phyloP scores from a whole-genome alignment of 2,329 filamentous ascomycete species.

The Acephala macrosclerotiorum region DNA sequence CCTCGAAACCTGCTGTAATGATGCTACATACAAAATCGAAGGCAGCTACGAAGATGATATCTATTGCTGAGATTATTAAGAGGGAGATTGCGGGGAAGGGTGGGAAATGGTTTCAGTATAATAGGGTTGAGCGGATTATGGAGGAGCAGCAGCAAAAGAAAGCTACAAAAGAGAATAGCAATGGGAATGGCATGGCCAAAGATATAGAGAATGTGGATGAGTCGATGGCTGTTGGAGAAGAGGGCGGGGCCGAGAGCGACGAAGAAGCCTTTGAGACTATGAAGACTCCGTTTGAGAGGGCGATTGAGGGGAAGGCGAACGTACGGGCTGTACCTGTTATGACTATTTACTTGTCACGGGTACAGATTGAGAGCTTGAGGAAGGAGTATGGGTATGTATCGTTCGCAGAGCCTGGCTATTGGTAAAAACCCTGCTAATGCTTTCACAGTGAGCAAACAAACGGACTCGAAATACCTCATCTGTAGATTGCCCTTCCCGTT shows the following conservation, averaged over 20 bases:
- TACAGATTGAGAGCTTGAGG: conserved; percentile 62
- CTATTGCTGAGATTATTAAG: conserved; percentile 71
- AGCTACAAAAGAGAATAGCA: not conserved
- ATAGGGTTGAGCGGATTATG: conserved; percentile 38
- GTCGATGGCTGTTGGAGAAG: conserved; percentile 28
- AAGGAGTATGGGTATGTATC: conserved; percentile 45
- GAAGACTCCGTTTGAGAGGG: conserved; percentile 62
- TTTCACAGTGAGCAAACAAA: conserved; percentile 46
- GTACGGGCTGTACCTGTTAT: conserved; percentile 60
- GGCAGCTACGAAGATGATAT: conserved; percentile 69
- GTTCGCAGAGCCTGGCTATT: too few species aligned
- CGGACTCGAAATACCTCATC: conserved; percentile 19
- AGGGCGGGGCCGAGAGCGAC: conserved; percentile 43
- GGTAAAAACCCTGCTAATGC: conserved; percentile 9
- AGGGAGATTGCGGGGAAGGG: conserved; percentile 57
- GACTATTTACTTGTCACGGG: conserved; percentile 65
- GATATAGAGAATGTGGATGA: conserved; percentile 34
- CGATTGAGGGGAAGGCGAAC: conserved; percentile 55
- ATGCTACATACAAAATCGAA: conserved; percentile 48
- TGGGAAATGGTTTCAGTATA: conserved; percentile 51
- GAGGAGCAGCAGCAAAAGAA: conserved; percentile 38
- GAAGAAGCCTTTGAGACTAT: conserved; percentile 63
- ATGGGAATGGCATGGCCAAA: conserved; percentile 12
- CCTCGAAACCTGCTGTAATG: conserved; percentile 47
- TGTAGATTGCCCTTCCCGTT: not conserved